Evolutionary conservation across 2,329 filamentous ascomycete genomes (phyloP), one percentile per base, ranked within the genome.

Genomic region (Aspergillus fumigatus): DNA sequence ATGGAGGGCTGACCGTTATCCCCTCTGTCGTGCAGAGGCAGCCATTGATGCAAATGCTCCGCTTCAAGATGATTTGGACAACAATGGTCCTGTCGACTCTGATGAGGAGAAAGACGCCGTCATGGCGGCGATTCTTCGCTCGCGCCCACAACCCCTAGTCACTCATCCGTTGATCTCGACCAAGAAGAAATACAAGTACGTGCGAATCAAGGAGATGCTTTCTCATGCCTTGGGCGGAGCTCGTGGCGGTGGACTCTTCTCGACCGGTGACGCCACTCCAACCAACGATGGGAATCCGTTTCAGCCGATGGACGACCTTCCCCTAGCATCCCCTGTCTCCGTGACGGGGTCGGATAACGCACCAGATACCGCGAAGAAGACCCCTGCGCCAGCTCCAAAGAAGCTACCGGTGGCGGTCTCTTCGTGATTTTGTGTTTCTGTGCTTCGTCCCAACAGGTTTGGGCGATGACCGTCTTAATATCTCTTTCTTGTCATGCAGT

Each of bases 11-110:
- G 43, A 47, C 43, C n/a, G 32, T 38, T 11, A 29, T 32, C 21
- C 5, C 7, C 14, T 64, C 62, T 62, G 56, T 55, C 53, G 47
- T 71, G 67, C 71, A 94, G 90, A 97, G 78, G 92, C 92, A 38
- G 92, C 92, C 40, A 88, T 99, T 64, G 92, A 97, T 71, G 93
- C 94, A 55, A 96, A 95, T 71, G 92, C 92, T 1, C 92, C 92
- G 2, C 77, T 94, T 19, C 90, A 93, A 65, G 92, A 97, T 60
- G 90, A 93, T 58, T 84, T 92, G 66, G 90, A 95, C 49, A 84
- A 84, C 56, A 90, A 90, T 59, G 86, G 85, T 5, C 89, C 90
- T 1, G 85, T 99, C 40, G 94, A 99, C 73, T 94, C 90, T 2
- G 94, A 99, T 70, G 94, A 97, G 77, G 94, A 99, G 74, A 91